Base-by-base conservation (phyloP, 164 flowering plant species). In the Annona squamosa region DNA sequence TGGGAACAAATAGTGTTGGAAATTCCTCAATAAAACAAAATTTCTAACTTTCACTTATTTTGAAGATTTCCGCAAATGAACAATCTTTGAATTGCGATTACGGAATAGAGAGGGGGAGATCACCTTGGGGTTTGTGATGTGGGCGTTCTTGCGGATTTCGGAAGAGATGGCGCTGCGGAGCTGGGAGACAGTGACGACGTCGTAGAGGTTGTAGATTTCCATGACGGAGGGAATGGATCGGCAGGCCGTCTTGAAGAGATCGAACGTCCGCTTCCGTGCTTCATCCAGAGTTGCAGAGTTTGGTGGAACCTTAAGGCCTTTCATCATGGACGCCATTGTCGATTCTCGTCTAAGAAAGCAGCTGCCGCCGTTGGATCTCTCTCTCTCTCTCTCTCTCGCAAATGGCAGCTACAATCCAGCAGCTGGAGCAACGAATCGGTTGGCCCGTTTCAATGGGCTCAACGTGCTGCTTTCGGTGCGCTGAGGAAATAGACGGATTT, bases 121-220 rank as follows among this genome's bases (percentile, higher is more conserved):
- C 43, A 76, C 98, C 97, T 90, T 92, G 48, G 97, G 84, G 79
- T 90, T 84, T 3, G 87, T 82, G 82, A 94, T 73, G 72, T 81
- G 75, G 37, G 91, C 74, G 72, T 92, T 88, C 81, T 87, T 91
- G 69, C 93, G 94, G 83, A 94, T 84, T 84, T 94, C 78, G 70
- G 94, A 63, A 73, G 97, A 80, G 79, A 90, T 79, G 76, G 83
- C 7, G 75, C 94, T 86, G 65, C 98, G 94, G 73, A 92, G 93
- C 83, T 88, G 86, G 4, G 98, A 82, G 43, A 76, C 67, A 18
- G 88, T 75, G 46, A 78, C 85, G 74, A 94, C 93, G 69, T 92
- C 97, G 75, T 85, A 41, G 3, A 94, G 89, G 74, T 87, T 90
- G 85, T 90, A 91, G 70, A 92, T 88, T 0, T 92, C 91, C 87